phyloP scores from a whole-genome alignment of 75 land plant species.

The Gnetum montanum region DNA sequence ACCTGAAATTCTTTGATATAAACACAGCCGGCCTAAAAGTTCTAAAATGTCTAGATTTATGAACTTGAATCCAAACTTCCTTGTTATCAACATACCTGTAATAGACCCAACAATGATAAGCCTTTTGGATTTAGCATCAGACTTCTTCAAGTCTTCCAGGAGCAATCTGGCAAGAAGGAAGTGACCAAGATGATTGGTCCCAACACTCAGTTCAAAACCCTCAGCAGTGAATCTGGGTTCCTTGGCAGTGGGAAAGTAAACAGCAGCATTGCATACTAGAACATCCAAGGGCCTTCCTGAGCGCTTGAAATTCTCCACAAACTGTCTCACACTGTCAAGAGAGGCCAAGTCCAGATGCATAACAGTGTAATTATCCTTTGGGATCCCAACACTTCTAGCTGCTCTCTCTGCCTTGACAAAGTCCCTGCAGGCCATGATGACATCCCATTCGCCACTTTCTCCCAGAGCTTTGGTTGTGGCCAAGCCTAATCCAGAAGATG shows the following conservation, averaged over 20 bases:
- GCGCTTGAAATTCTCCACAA: constrained; percentile 68
- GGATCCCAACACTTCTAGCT: constrained; percentile 77
- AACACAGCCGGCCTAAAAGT: too few species aligned
- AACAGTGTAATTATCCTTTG: constrained; percentile 82
- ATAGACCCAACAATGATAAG: constrained; percentile 97
- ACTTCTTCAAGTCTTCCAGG: constrained; percentile 64
- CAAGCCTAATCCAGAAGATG: constrained; percentile 95
- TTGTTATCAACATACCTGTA: constrained; percentile 44
- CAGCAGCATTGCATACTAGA: constrained; percentile 98
- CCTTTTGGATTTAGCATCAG: constrained; percentile 60
- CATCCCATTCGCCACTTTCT: constrained; percentile 85
- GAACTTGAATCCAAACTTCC: too few species aligned
- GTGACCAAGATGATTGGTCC: constrained; percentile 95
- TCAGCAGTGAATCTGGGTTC: constrained; percentile 89
- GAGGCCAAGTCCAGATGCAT: constrained; percentile 97
- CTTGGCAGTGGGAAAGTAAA: constrained; percentile 87
- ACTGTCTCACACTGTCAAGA: constrained; percentile 87
- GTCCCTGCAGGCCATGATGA: constrained; percentile 97
- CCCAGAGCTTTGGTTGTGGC: constrained; percentile 92
- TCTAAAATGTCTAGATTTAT: too few species aligned
- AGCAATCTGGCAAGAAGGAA: constrained; percentile 70
- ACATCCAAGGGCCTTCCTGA: constrained; percentile 78
- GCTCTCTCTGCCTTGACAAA: constrained; percentile 94
- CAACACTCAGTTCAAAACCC: constrained; percentile 94
- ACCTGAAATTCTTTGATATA: too few species aligned